phyloP scores from a whole-genome alignment of 352 stramenopile species.

The Phytophthora idaei region DNA sequence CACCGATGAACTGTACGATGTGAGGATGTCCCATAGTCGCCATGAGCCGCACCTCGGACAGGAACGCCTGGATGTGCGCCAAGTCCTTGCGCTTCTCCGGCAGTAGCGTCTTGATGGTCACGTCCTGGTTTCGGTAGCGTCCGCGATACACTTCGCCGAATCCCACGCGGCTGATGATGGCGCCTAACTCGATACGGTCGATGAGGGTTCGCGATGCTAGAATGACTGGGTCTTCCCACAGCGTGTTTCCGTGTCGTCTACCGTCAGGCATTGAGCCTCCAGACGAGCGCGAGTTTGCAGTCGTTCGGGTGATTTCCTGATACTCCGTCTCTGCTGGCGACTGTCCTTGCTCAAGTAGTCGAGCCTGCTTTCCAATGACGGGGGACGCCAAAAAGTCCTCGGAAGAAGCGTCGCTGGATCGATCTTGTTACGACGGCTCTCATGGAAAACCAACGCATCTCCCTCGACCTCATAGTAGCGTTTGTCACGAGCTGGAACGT shows the following conservation, averaged over 20 bases:
- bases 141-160: slow-evolving; percentile 48
- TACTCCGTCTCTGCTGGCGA: slow-evolving; percentile 24
- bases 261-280: slow-evolving; percentile 10
- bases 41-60: slow-evolving; percentile 48
- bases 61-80: slow-evolving; percentile 41
- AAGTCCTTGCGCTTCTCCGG: slow-evolving; percentile 46
- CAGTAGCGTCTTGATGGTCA: slow-evolving; percentile 50
- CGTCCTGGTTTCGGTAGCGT: slow-evolving; percentile 39
- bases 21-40: slow-evolving; percentile 51
- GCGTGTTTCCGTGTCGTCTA: slow-evolving; percentile 10
- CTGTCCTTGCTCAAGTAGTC: slow-evolving; percentile 10
- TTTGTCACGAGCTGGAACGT: too few relatives aligned
- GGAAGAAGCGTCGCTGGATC: slow-evolving; percentile 11
- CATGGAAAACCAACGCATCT: too few relatives aligned
- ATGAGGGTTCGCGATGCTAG: slow-evolving; percentile 45
- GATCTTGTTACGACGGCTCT: slow-evolving; percentile 23
- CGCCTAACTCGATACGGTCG: slow-evolving; percentile 40
- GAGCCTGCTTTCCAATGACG: slow-evolving; percentile 13
- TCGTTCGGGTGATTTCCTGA: slow-evolving; percentile 18
- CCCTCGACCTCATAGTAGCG: too few relatives aligned
- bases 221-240: slow-evolving; percentile 48
- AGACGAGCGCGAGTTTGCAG: slow-evolving; percentile 25
- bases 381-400: slow-evolving; percentile 24
- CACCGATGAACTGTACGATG: slow-evolving; percentile 52
- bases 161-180: slow-evolving; percentile 36